phyloP scores from a whole-genome alignment of 768 basidiomycete genomes.

The Rubroboletus pulcherrimus region DNA sequence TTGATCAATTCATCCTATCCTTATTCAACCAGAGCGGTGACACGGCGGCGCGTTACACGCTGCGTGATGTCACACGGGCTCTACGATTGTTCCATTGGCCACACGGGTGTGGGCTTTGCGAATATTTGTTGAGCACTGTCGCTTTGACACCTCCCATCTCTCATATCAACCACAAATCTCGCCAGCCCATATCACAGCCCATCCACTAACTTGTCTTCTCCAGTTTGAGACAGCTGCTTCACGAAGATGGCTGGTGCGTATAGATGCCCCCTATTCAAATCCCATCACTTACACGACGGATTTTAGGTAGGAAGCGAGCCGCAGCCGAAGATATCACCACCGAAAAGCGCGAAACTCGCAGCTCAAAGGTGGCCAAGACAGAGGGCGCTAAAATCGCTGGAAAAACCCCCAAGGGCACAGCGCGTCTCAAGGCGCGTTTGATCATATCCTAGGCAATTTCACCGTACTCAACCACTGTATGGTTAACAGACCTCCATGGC shows the following conservation, averaged over 20 bases:
- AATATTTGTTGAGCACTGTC: slow-evolving; percentile 20
- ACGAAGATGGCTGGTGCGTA: slow-evolving; percentile 30
- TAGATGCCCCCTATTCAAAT: slow-evolving; percentile 13
- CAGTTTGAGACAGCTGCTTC: background rate
- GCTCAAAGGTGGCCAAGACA: slow-evolving; percentile 51
- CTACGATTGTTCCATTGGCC: slow-evolving; percentile 4
- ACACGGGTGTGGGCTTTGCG: slow-evolving; percentile 19
- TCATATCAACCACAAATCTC: slow-evolving; percentile 9
- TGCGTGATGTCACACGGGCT: slow-evolving; percentile 33
- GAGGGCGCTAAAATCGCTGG: slow-evolving; percentile 31
- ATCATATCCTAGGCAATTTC: background rate
- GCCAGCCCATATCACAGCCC: background rate
- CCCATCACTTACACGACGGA: background rate
- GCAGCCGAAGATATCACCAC: slow-evolving; percentile 34
- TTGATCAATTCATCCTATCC: slow-evolving; percentile 25
- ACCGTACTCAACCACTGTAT: slow-evolving; percentile 1
- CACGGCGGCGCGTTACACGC: slow-evolving; percentile 16
- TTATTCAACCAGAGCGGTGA: background rate
- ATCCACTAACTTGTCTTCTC: background rate
- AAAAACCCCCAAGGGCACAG: slow-evolving; percentile 37
- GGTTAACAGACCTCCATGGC: slow-evolving; percentile 41
- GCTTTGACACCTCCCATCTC: slow-evolving; percentile 20
- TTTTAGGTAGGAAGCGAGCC: slow-evolving; percentile 44
- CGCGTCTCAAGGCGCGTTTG: slow-evolving; percentile 43
- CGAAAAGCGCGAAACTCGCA: slow-evolving; percentile 38